A percentile compares a stretch with the other conserved stretches of the same genome.
Evolutionary conservation across 371 early-diverging fungal species (phyloP).

Genomic region (Saksenaea vasiformis): DNA sequence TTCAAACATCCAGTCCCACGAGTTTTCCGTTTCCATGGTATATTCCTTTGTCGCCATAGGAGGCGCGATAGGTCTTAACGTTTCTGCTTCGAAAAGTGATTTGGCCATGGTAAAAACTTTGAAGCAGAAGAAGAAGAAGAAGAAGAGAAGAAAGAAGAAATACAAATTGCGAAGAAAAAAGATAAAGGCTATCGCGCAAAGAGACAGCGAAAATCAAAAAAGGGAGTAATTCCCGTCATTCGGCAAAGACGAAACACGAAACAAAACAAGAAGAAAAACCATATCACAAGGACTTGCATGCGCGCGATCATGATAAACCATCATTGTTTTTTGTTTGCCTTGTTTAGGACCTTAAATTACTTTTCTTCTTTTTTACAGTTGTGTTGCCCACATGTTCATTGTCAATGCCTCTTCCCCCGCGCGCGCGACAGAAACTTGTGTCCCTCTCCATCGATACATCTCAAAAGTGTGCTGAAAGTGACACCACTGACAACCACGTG

Average conservation of each 20-base stretch:
- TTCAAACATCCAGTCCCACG: background rate
- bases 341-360: background rate
- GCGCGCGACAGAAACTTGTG: background rate
- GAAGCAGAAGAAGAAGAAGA: background rate
- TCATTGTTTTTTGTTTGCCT: constrained; percentile 5
- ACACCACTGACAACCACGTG: constrained; percentile 3
- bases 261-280: background rate
- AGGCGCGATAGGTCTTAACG: background rate
- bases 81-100: background rate
- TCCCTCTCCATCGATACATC: background rate
- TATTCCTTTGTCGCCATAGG: background rate
- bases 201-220: background rate
- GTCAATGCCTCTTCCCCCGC: background rate
- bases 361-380: background rate
- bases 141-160: background rate
- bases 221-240: constrained; percentile 1
- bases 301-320: constrained; percentile 1
- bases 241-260: constrained; percentile 6
- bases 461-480: background rate
- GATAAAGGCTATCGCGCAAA: background rate
- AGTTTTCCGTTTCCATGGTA: background rate
- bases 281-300: constrained; percentile 2
- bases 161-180: too few relatives aligned
- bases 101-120: background rate
- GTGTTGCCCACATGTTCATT: constrained; percentile 4